Conservation (phyloP, 495 filamentous ascomycete species). For the Penicillium longicatenatum region DNA sequence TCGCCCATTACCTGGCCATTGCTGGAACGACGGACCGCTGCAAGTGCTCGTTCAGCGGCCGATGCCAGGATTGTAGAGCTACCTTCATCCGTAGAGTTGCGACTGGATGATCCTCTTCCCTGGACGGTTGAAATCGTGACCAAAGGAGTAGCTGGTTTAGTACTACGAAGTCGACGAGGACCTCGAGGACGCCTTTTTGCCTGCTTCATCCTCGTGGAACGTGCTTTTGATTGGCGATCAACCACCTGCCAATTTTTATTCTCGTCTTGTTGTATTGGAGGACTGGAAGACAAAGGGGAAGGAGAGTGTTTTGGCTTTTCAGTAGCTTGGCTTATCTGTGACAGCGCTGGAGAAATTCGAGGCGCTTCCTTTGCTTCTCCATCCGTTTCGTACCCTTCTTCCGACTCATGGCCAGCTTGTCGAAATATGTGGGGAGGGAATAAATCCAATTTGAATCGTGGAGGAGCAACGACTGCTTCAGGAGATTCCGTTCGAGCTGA, state of each 20-base stretch:
- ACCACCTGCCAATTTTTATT: conserved; percentile 44
- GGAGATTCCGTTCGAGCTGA: conserved; percentile 38
- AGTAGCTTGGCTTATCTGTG: conserved; percentile 36
- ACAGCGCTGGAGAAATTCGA: conserved; percentile 35
- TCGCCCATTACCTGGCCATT: conserved; percentile 26
- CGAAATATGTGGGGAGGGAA: conserved; percentile 44
- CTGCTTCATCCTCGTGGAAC: conserved; percentile 16
- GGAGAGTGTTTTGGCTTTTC: conserved; percentile 32
- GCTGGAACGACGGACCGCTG: conserved; percentile 42
- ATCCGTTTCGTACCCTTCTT: conserved; percentile 49
- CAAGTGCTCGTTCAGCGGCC: conserved; percentile 40
- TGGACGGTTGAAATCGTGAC: conserved; percentile 35
- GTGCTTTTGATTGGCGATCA: conserved; percentile 26
- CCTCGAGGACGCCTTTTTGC: conserved; percentile 21
- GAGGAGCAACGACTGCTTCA: conserved; percentile 29
- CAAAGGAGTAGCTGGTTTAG: conserved; percentile 36
- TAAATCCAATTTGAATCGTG: conserved; percentile 33
- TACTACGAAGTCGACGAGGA: conserved; percentile 33
- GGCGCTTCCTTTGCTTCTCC: conserved; percentile 30
- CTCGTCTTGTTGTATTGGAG: conserved; percentile 28
- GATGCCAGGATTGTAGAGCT: conserved; percentile 32
- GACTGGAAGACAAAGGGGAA: conserved; percentile 28
- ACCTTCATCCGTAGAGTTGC: conserved; percentile 16
- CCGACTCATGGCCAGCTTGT: conserved; percentile 32
- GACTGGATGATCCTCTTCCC: conserved; percentile 39